phyloP scores from a whole-genome alignment of 768 basidiomycete genomes.

The Podaxis mareebaensis region DNA sequence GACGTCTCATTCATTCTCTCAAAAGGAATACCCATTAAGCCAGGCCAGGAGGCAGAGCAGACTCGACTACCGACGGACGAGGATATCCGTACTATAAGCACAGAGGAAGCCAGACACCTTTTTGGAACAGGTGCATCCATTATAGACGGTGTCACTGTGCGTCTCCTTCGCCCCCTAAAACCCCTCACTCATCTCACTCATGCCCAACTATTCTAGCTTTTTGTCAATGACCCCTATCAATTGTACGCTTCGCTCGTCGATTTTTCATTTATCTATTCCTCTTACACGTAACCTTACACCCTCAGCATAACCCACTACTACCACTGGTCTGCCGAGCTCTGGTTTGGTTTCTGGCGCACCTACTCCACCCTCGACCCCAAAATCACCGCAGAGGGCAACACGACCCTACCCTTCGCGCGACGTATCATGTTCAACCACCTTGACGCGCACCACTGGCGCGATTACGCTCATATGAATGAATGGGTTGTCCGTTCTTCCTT shows the following conservation, averaged over 20 bases:
- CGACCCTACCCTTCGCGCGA: slow-evolving; percentile 69
- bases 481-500: slow-evolving; percentile 80
- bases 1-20: slow-evolving; percentile 70
- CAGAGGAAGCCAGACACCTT: slow-evolving; percentile 60
- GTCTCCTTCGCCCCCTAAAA: slow-evolving; percentile 16
- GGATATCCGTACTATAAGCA: slow-evolving; percentile 76
- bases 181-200: slow-evolving; percentile 9
- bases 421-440: slow-evolving; percentile 77
- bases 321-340: slow-evolving; percentile 90
- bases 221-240: slow-evolving; percentile 84
- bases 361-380: slow-evolving; percentile 79
- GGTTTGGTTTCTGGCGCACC: slow-evolving; percentile 91
- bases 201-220: slow-evolving; percentile 48
- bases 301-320: slow-evolving; percentile 87
- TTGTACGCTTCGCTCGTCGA: slow-evolving; percentile 45
- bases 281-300: neutral
- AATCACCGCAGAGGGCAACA: slow-evolving; percentile 66
- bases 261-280: slow-evolving; percentile 3
- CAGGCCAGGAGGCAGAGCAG: slow-evolving; percentile 53
- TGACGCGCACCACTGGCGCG: slow-evolving; percentile 81
- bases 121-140: slow-evolving; percentile 75
- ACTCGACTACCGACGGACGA: slow-evolving; percentile 73
- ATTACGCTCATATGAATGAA: slow-evolving; percentile 91
- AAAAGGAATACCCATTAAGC: slow-evolving; percentile 59
- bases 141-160: slow-evolving; percentile 77